Percentiles rank a stretch among this genome's conserved stretches.
These are phyloP conservation scores for Solanum sparsipilum DNA, from an alignment of 257 asterid species.

Conservation along the genomic window DNA sequence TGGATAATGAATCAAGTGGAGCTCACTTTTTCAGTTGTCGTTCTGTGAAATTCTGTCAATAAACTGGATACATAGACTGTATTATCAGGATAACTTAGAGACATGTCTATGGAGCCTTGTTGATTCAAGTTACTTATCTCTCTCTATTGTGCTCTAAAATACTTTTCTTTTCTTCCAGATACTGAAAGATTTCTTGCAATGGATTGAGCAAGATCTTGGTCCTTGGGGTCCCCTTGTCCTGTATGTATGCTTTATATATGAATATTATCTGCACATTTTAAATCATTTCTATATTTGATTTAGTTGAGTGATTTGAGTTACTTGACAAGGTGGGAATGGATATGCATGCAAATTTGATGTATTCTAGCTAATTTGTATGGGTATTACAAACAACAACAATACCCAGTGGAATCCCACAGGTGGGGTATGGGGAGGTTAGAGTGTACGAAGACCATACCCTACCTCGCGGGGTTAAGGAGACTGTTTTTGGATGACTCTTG, in stretches of 20 bases:
- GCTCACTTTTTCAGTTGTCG: neutral
- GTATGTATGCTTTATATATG: constrained; percentile 40
- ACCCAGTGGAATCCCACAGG: neutral
- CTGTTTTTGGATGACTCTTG: neutral
- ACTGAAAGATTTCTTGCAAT: constrained; percentile 72
- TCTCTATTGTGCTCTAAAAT: neutral
- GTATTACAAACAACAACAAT: neutral
- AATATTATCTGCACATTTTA: neutral
- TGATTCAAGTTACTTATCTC: neutral
- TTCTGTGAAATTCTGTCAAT: neutral
- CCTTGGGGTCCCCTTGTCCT: constrained; percentile 98
- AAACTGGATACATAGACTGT: neutral
- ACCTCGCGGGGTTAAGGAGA: neutral
- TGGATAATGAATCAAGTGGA: neutral
- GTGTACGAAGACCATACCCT: neutral
- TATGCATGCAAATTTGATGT: neutral
- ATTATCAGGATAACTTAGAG: neutral
- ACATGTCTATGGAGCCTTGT: neutral
- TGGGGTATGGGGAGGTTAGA: neutral
- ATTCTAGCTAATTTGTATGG: neutral
- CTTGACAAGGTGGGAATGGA: neutral
- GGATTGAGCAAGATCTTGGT: constrained; percentile 95
- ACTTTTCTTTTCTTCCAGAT: constrained; percentile 41
- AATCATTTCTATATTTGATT: neutral
- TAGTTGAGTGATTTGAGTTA: neutral